phyloP scores from a whole-genome alignment of 495 filamentous ascomycete species.

The Xanthoparmelia taractica region DNA sequence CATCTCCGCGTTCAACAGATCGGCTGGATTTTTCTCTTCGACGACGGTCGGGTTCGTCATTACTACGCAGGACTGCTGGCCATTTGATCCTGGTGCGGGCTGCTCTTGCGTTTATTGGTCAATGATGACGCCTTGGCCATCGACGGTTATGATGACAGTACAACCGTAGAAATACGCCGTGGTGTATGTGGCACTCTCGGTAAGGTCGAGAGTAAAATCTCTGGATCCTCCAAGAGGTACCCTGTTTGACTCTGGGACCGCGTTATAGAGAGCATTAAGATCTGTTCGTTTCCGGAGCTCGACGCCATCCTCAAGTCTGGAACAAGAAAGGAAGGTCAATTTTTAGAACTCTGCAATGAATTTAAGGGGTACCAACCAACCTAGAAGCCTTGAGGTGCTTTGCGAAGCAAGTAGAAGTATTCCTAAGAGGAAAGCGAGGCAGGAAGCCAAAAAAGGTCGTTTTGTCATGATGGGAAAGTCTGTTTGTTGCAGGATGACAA shows the following conservation, averaged over 20 bases:
- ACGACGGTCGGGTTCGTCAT: neutral
- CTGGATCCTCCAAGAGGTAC: conserved; percentile 3
- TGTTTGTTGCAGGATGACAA: no score
- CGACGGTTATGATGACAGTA: conserved; percentile 13
- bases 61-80: neutral
- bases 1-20: no score
- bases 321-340: no score
- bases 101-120: conserved; percentile 14
- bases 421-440: conserved; percentile 2
- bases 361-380: neutral
- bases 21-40: neutral
- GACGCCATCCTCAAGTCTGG: neutral
- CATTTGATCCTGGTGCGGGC: neutral
- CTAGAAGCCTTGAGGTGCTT: neutral
- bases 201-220: neutral
- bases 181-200: conserved; percentile 3
- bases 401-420: neutral
- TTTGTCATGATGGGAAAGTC: neutral
- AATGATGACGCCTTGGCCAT: conserved; percentile 12
- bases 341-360: neutral
- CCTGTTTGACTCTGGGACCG: neutral
- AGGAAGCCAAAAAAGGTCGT: neutral
- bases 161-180: conserved; percentile 18
- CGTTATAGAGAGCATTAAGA: conserved; percentile 1
- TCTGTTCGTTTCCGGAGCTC: conserved; percentile 4